phyloP scores from a whole-genome alignment of 2,329 filamentous ascomycete genomes.

The Verticillium alfalfae region DNA sequence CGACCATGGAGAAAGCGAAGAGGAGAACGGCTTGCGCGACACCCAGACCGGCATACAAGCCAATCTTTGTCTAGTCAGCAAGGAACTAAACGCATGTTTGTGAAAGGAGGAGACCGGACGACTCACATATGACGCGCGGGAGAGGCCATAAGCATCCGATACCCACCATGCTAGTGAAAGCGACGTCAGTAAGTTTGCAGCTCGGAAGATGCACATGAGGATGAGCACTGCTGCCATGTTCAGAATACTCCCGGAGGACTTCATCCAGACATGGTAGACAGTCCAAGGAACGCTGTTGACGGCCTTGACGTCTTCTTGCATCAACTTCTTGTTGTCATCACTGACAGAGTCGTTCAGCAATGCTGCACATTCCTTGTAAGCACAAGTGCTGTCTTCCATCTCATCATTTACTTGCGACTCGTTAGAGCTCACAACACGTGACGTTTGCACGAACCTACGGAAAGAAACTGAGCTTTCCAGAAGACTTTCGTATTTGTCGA shows the following conservation, averaged over 20 bases:
- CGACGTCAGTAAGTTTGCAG: slow-evolving; percentile 79
- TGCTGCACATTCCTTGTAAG: slow-evolving; percentile 35
- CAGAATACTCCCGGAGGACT: slow-evolving; percentile 65
- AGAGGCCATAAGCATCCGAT: slow-evolving; percentile 65
- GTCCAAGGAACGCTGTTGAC: slow-evolving; percentile 72
- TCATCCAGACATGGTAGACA: slow-evolving; percentile 73
- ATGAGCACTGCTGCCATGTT: slow-evolving; percentile 60
- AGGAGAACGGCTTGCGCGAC: slow-evolving; percentile 65
- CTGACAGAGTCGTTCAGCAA: slow-evolving; percentile 37
- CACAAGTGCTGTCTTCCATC: slow-evolving; percentile 34
- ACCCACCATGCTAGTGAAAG: slow-evolving; percentile 96
- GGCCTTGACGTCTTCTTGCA: slow-evolving; percentile 68
- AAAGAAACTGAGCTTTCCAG: slow-evolving; percentile 75
- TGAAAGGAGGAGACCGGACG: slow-evolving; percentile 17
- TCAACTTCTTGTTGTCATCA: slow-evolving; percentile 59
- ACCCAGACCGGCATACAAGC: slow-evolving; percentile 66
- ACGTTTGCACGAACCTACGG: slow-evolving; percentile 78
- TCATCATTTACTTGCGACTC: slow-evolving; percentile 35
- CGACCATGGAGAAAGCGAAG: slow-evolving; percentile 72
- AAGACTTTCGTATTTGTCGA: slow-evolving; percentile 88
- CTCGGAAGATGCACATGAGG: slow-evolving; percentile 68
- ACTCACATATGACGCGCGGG: slow-evolving; percentile 45
- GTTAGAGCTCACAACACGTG: slow-evolving; percentile 63
- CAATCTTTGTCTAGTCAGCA: slow-evolving; percentile 58
- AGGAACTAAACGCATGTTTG: too few species aligned